Evolutionary conservation across 73 alveolate genomes (phyloP).

Genomic region (Paramecium sexaurelia): DNA sequence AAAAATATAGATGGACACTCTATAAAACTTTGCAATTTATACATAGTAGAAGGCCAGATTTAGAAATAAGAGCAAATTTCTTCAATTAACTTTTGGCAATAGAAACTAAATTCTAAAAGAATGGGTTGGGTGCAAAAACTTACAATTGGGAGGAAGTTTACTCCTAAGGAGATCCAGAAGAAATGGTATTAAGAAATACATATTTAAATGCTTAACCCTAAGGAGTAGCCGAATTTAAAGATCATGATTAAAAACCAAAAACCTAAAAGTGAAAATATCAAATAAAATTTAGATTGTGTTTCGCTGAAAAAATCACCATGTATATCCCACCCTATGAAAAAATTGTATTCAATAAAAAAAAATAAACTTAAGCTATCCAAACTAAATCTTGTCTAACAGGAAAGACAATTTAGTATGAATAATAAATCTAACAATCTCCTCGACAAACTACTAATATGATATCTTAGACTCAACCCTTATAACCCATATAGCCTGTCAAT

Average conservation of each 20-base stretch:
- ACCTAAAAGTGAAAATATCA: background rate
- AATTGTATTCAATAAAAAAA: background rate
- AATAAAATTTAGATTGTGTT: background rate
- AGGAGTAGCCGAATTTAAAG: constrained; percentile 59
- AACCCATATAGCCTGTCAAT: background rate
- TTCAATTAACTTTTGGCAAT: constrained; percentile 76
- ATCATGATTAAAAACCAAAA: constrained; percentile 42
- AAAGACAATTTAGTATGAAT: constrained; percentile 5
- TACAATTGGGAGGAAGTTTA: constrained; percentile 78
- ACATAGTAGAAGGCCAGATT: constrained; percentile 79
- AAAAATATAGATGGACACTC: constrained; percentile 80
- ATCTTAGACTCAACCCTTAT: background rate
- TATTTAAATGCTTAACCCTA: constrained; percentile 23
- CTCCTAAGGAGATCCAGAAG: constrained; percentile 40
- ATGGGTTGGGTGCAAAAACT: constrained; percentile 79
- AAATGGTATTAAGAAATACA: constrained; percentile 44
- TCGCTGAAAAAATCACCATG: constrained; percentile 47
- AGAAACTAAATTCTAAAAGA: constrained; percentile 68
- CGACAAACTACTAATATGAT: background rate
- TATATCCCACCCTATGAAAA: constrained; percentile 48
- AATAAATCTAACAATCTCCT: background rate
- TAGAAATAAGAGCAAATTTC: constrained; percentile 81
- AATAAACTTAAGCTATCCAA: background rate
- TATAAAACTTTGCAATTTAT: constrained; percentile 77
- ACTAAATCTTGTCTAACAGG: background rate